Conservation (phyloP, 257 asterid species). For the Agastache rugosa region DNA sequence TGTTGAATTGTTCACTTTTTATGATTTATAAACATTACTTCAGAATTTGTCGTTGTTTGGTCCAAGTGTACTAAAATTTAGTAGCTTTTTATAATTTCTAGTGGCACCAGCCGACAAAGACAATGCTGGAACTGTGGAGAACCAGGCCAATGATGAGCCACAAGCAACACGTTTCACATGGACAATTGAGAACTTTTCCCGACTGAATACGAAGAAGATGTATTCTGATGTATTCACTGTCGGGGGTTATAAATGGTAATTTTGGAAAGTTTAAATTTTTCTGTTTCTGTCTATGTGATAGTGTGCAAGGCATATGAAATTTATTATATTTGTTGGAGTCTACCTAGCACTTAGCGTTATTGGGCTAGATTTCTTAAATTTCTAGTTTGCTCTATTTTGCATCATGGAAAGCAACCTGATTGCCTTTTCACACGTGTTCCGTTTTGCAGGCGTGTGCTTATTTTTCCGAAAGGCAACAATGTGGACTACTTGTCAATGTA, state of each 20-base stretch:
- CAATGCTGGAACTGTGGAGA: slow-evolving; percentile 69
- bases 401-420: slow-evolving; percentile 16
- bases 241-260: slow-evolving; percentile 91
- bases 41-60: slow-evolving; percentile 14
- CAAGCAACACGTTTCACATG: slow-evolving; percentile 83
- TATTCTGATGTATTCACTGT: slow-evolving; percentile 79
- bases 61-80: slow-evolving; percentile 19
- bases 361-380: slow-evolving; percentile 22
- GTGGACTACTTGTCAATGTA: slow-evolving; percentile 64
- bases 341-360: neutral
- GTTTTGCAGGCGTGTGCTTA: slow-evolving; percentile 62
- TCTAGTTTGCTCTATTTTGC: slow-evolving; percentile 16
- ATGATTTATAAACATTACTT: neutral
- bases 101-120: slow-evolving; percentile 63
- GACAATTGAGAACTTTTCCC: slow-evolving; percentile 81
- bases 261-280: slow-evolving; percentile 17
- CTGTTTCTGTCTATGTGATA: neutral
- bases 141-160: slow-evolving; percentile 84
- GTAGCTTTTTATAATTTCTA: slow-evolving; percentile 35
- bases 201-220: slow-evolving; percentile 68
- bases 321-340: slow-evolving; percentile 23
- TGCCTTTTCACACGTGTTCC: slow-evolving; percentile 34
- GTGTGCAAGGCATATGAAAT: neutral
- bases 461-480: slow-evolving; percentile 63
- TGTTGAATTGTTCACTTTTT: slow-evolving; percentile 3